Base-by-base conservation (phyloP, 345 rosid genomes). In the Lumnitzera littorea region DNA sequence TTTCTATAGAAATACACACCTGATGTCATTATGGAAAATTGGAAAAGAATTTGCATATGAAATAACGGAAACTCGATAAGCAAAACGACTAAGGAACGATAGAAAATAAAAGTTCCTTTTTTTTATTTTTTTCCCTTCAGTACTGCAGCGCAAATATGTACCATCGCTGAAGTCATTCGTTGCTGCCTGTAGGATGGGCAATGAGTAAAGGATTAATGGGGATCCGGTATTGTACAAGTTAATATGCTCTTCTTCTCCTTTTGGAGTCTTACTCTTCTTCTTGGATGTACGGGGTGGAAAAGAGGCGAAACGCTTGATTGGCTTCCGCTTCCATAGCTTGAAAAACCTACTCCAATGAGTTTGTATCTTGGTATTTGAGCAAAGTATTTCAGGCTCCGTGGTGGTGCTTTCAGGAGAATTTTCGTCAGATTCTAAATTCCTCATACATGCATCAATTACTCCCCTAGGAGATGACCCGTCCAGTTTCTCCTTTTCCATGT, bases 261-360 rank as follows among this genome's bases (percentile, higher is more conserved):
- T 63, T 41, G 64, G 15, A 58, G 82, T 75, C 58, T 80, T 76
- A 70, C 72, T 81, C 59, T 71, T 80, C 57, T 68, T 72, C 67
- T 50, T 77, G 9, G 78, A 65, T 51, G 73, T 49, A 5, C 69
- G 63, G 63, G 86, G 83, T 67, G 84, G 73, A 51, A 82, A 78
- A 2, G 85, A 62, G 67, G 76, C 43, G 2, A 84, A 71, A 57
- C 71, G 83, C 80, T 79, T 86, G 9, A 66, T 51, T 24, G 96
- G 74, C 69, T 50, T 80, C 55, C 67, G 78, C 73, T 83, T 91
- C 98, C 83, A 91, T 54, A 69, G 50, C 41, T 77, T 86, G 55
- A 84, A 78, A 81, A 86, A 86, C 15, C 70, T 91, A 15, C 74
- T 74, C 98, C 96, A 91, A 48, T 84, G 65, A 15, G 82, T 75